A percentile compares a stretch with the other conserved stretches of the same genome.
Conservation (phyloP, 169 alveolate genomes). For the Condylostoma magnum region DNA sequence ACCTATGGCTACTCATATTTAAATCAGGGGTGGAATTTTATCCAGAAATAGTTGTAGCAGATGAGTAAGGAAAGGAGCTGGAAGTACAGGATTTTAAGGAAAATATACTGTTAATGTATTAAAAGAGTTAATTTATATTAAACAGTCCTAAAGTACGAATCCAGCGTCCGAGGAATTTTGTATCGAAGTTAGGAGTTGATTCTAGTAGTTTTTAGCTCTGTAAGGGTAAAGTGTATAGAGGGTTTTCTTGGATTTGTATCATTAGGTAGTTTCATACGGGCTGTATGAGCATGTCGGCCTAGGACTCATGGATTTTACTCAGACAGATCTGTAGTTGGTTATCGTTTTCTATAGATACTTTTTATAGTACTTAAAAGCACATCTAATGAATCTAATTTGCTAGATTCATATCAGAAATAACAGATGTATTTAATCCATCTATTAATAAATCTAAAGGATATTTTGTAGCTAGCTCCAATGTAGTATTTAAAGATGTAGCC, state of each 20-base stretch:
- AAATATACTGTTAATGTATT: too few species aligned
- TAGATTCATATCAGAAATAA: not conserved
- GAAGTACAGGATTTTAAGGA: too few species aligned
- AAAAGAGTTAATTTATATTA: too few species aligned
- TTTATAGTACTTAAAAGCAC: not conserved
- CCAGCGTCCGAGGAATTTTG: conserved; percentile 4
- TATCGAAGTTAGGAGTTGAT: not conserved
- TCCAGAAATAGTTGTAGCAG: too few species aligned
- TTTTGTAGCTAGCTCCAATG: not conserved
- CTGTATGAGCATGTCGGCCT: not conserved
- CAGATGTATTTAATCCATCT: not conserved
- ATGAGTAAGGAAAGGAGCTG: too few species aligned
- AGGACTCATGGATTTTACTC: not conserved
- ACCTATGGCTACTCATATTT: too few species aligned
- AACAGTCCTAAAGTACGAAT: conserved; percentile 10
- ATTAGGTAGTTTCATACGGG: conserved; percentile 20
- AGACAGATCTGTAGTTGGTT: not conserved
- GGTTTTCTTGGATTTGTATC: not conserved
- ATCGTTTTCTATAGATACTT: not conserved
- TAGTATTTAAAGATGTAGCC: not conserved
- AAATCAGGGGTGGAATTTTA: too few species aligned
- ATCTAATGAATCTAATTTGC: not conserved
- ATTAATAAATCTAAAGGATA: conserved; percentile 3
- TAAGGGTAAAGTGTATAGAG: not conserved
- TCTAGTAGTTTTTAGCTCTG: not conserved